phyloP scores from a whole-genome alignment of 202 grass and related monocot genomes.

The Brachypodium distachyon region DNA sequence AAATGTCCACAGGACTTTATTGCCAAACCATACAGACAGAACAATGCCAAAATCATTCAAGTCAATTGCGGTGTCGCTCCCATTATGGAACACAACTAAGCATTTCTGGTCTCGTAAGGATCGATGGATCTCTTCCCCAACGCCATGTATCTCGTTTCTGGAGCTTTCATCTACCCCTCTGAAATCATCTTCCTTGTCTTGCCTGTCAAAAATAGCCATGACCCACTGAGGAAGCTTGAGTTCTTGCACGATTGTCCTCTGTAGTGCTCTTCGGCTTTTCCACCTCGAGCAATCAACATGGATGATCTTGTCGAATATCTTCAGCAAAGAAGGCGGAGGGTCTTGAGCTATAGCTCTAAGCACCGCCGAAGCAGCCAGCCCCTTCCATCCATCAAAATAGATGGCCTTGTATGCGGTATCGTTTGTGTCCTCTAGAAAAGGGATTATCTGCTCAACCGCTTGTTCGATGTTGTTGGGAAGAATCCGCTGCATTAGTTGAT shows the following conservation, averaged over 20 bases:
- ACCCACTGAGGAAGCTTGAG: background rate
- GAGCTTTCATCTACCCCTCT: background rate
- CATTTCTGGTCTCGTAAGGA: fast-evolving
- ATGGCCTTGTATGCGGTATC: background rate
- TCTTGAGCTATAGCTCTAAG: background rate
- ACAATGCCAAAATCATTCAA: background rate
- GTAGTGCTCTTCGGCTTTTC: background rate
- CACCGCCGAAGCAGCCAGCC: background rate
- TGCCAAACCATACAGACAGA: background rate
- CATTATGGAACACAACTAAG: background rate
- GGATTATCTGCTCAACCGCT: fast-evolving
- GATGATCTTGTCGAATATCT: background rate
- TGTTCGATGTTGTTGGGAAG: fast-evolving
- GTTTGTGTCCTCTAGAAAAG: background rate
- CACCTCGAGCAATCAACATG: conserved; percentile 6
- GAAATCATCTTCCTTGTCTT: conserved; percentile 1
- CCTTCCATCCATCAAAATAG: background rate
- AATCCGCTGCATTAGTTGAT: background rate
- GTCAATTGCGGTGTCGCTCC: background rate
- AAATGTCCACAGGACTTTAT: background rate
- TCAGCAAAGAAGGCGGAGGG: background rate
- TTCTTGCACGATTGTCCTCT: background rate
- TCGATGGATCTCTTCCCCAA: background rate
- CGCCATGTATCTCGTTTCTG: background rate
- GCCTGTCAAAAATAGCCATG: background rate